Evolutionary conservation across 345 rosid genomes (phyloP).

Genomic region (Brassica juncea): DNA sequence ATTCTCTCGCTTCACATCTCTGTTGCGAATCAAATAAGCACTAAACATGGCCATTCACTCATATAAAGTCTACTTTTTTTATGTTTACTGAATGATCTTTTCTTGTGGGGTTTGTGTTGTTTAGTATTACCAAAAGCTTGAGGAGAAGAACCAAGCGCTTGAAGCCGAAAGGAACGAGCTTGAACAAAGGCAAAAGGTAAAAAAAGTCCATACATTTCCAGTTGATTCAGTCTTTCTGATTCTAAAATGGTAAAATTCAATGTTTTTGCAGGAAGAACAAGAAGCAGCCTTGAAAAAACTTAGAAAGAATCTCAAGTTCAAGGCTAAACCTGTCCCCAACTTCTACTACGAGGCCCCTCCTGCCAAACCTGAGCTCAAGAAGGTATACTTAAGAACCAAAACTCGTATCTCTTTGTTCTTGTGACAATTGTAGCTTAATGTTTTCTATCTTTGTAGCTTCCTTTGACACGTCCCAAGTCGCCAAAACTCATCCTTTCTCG

Average conservation of each 20-base stretch:
- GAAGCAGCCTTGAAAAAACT: constrained; percentile 90
- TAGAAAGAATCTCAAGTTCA: constrained; percentile 73
- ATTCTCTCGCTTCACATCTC: too few species aligned
- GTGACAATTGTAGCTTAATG: constrained; percentile 12
- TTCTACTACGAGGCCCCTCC: constrained; percentile 94
- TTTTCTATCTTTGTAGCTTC: constrained; percentile 47
- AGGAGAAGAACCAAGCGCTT: constrained; percentile 75
- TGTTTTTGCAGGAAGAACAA: constrained; percentile 76
- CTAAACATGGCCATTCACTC: not conserved
- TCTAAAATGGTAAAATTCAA: not conserved
- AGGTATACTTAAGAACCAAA: constrained; percentile 51
- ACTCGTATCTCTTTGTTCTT: not conserved
- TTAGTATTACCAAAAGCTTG: constrained; percentile 83
- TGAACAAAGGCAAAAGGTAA: constrained; percentile 83
- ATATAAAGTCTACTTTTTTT: constrained; percentile 6
- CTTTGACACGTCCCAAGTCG: constrained; percentile 80
- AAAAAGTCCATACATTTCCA: not conserved
- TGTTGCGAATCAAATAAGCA: not conserved
- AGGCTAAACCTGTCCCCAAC: constrained; percentile 91
- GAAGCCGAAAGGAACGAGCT: constrained; percentile 77
- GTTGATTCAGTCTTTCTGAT: constrained; percentile 8
- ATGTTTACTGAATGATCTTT: not conserved
- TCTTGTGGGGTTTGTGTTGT: constrained; percentile 17
- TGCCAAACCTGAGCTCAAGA: constrained; percentile 74
- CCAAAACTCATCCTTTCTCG: constrained; percentile 56